A percentile compares a stretch with the other conserved stretches of the same genome.
Evolutionary conservation across 306 rosid species (phyloP).

Genomic region (Trifolium subterraneum): DNA sequence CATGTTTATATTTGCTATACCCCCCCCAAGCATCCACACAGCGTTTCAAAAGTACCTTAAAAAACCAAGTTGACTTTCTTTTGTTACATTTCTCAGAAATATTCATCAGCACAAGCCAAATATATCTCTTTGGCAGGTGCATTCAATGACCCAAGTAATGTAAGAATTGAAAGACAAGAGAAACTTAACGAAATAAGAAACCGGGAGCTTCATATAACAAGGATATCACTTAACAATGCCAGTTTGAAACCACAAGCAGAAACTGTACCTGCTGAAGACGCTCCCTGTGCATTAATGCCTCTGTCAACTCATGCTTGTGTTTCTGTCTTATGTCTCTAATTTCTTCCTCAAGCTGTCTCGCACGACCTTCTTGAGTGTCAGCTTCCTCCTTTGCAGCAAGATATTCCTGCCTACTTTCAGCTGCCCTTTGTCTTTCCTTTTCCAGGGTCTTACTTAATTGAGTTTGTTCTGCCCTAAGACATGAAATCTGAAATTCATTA

Average conservation of each 20-base stretch:
- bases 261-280: slow-evolving; percentile 87
- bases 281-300: slow-evolving; percentile 80
- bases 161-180: slow-evolving; percentile 24
- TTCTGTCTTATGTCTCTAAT: slow-evolving; percentile 76
- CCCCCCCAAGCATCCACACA: slow-evolving; percentile 25
- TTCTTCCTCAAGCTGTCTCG: slow-evolving; percentile 87
- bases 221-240: slow-evolving; percentile 13
- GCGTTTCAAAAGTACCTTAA: slow-evolving; percentile 23
- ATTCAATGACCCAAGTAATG: slow-evolving; percentile 26
- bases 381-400: slow-evolving; percentile 98
- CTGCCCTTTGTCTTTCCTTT: slow-evolving; percentile 98
- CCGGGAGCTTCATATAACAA: slow-evolving; percentile 32
- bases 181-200: slow-evolving; percentile 26
- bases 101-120: slow-evolving; percentile 19
- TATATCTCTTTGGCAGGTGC: slow-evolving; percentile 4
- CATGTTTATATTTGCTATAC: slow-evolving; percentile 26
- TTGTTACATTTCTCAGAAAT: slow-evolving; percentile 24
- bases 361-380: slow-evolving; percentile 95
- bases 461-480: slow-evolving; percentile 94
- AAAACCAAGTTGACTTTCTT: slow-evolving; percentile 42
- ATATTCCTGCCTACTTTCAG: slow-evolving; percentile 98
- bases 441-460: slow-evolving; percentile 93
- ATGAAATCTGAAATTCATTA: slow-evolving; percentile 77
- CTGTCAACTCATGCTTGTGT: slow-evolving; percentile 94
- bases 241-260: slow-evolving; percentile 30